Conservation (phyloP, 2,329 filamentous ascomycete genomes). For the Ophiobolus disseminans region DNA sequence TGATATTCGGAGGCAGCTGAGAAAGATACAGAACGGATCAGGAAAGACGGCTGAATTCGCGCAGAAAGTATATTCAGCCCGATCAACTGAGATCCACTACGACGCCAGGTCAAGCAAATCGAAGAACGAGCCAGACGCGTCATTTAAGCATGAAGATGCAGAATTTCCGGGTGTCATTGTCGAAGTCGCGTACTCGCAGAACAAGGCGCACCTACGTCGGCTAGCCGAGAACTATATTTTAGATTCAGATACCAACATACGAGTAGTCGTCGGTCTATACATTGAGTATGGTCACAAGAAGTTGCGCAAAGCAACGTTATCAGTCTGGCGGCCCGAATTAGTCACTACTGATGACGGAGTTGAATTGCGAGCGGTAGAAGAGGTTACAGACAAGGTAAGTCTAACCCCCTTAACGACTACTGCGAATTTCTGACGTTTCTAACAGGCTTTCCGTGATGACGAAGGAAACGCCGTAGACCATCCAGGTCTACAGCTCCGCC, state of each 20-base stretch:
- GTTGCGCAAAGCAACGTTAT: conserved; percentile 18
- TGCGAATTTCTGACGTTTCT: background rate
- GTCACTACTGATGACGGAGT: conserved; percentile 6
- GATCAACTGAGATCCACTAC: conserved; percentile 25
- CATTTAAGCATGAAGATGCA: conserved; percentile 29
- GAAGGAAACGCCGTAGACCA: background rate
- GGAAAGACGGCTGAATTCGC: conserved; percentile 23
- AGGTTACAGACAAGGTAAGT: conserved; percentile 11
- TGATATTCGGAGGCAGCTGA: conserved; percentile 24
- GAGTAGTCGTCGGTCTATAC: conserved; percentile 20
- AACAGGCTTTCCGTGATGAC: background rate
- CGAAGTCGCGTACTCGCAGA: conserved; percentile 27
- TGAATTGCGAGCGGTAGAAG: conserved; percentile 14
- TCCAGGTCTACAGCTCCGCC: background rate
- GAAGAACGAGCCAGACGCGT: conserved; percentile 31
- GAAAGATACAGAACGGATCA: conserved; percentile 24
- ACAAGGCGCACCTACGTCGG: conserved; percentile 18
- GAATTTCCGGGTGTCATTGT: conserved; percentile 31
- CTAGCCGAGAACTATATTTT: conserved; percentile 24
- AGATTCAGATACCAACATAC: conserved; percentile 23
- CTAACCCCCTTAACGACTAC: background rate
- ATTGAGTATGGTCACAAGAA: conserved; percentile 20
- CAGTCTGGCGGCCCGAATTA: conserved; percentile 12
- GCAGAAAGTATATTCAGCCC: conserved; percentile 23
- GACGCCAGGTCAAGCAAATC: conserved; percentile 16